Evolutionary conservation across 1,284 basidiomycete genomes (phyloP).

Genomic region (Trichosporon sp.): DNA sequence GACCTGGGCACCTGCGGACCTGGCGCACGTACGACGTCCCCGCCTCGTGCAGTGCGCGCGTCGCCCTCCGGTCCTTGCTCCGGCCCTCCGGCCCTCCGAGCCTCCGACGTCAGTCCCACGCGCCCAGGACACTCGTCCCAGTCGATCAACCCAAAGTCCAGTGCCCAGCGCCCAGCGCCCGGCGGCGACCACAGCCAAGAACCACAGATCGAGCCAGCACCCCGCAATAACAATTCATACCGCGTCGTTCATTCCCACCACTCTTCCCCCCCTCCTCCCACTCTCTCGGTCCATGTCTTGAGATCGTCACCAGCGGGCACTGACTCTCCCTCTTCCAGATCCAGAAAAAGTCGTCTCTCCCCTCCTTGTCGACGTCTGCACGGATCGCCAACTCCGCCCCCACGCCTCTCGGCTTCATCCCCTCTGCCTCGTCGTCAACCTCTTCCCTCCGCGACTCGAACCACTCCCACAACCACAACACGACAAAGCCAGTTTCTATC

Average conservation of each 20-base stretch:
- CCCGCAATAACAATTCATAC: not conserved
- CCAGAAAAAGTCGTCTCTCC: not conserved
- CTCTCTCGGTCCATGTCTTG: not conserved
- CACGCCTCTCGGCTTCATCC: not conserved
- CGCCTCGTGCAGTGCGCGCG: too few relatives aligned
- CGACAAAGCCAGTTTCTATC: conserved; percentile 15
- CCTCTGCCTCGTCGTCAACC: not conserved
- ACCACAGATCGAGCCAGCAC: not conserved
- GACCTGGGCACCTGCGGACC: not conserved
- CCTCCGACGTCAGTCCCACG: not conserved
- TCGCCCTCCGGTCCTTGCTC: not conserved
- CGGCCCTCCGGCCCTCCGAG: not conserved
- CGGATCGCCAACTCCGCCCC: not conserved
- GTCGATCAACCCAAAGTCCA: too few relatives aligned
- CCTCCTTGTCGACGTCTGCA: not conserved
- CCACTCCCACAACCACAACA: not conserved
- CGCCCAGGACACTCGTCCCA: not conserved
- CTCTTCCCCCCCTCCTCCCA: not conserved
- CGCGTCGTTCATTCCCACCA: not conserved
- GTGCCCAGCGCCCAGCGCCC: too few relatives aligned
- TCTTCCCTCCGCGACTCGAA: not conserved
- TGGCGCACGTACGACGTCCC: not conserved
- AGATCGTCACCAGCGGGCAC: not conserved
- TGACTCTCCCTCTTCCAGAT: not conserved
- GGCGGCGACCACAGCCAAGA: too few relatives aligned